Base-by-base conservation (phyloP, 768 basidiomycete genomes). In the Lentinula aciculospora region DNA sequence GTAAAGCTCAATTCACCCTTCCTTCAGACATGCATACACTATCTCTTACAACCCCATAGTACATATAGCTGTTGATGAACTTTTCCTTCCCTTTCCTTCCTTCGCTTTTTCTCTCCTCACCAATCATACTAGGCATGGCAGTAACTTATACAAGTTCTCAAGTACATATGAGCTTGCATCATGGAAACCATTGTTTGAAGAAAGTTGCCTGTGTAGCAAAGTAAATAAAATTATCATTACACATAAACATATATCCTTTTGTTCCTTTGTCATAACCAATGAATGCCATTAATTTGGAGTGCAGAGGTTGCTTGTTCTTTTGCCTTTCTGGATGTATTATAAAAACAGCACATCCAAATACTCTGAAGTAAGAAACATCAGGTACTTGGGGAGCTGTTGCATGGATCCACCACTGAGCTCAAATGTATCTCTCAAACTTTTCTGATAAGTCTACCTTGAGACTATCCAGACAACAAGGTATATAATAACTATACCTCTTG, bases 401-500 rank as follows among this genome's bases (percentile, higher is more conserved):
- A 13, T n/a, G 53, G 2, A 31, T 44, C 53, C 53, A 55, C 53
- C 53, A 55, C 29, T 39, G 6, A 21, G 40, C 53, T 40, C 53
- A 3, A 13, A 28, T 44, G 28, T 55, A 55, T 19, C 21, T 21
- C 15, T 17, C 39, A 17, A 55, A n/a, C n/a, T 55, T 55, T 3
- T 55, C 39, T 2, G 13, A 25, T n/a, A 55, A 31, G 25, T 55
- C 36, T 9, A 21, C n/a, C 9, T 44, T 40, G 17, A 55, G 28
- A 6, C 21, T 40, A 31, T 44, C 40, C 1, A 39, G 53, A 27
- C 53, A 55, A 12, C 53, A 5, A 0, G 53, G 53, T 28, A 55
- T 40, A 19, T 55, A 55, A n/a, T 55, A 55, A n/a, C 28, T 39
- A 29, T 72, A 73, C 0, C 66, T 49, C 48, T 68, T 67, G 3